Evolutionary conservation across 1,139 yeast genomes (phyloP), one percentile per base, ranked within the genome.

Genomic region (Debaryomyces nepalensis): DNA sequence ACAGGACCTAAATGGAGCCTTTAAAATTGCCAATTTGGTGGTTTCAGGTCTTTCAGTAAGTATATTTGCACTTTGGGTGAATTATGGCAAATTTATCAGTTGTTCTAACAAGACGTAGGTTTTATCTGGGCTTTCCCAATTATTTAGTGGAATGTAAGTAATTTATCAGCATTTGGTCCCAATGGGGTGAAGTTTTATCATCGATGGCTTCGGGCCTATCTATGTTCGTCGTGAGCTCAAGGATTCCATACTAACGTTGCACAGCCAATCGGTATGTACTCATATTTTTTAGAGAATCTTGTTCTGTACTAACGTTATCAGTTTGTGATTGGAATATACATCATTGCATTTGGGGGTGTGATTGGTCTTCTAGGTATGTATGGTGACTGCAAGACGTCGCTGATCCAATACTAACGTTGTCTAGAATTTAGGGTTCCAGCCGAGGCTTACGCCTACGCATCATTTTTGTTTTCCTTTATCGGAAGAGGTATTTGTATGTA

Each of bases 401-500:
- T 22, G 19, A 15, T n/a, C 23, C 11, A n/a, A 14, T 46, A 52
- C 54, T 54, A 55, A 53, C 58, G 5, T 26, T 14, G 14, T 16
- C 14, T 43, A 61, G 91, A 85, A 57, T 83, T 84, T 58, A 70
- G 76, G 51, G 79, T 82, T 38, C 88, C 88, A 4, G 78, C 87
- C 2, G 79, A 81, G 51, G 79, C 90, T 7, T 75, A 81, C 52
- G 75, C 80, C 10, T 88, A 83, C 58, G 93, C 86, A 14, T 86
- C 95, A 2, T 89, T 90, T 56, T 70, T 87, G 52, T 87, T 86
- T 61, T 87, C 95, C 11, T 89, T 89, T 57, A 64, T 87, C 12
- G 97, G 97, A 4, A 77, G 97, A 55, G 97, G 96, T 15, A 59
- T 82, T 10, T 80, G 81, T 76, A 70, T 43, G 81, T 74, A 55